These are phyloP conservation scores for Lophiostoma macrostomum DNA, from an alignment of 495 filamentous ascomycete species.

Conservation along the genomic window DNA sequence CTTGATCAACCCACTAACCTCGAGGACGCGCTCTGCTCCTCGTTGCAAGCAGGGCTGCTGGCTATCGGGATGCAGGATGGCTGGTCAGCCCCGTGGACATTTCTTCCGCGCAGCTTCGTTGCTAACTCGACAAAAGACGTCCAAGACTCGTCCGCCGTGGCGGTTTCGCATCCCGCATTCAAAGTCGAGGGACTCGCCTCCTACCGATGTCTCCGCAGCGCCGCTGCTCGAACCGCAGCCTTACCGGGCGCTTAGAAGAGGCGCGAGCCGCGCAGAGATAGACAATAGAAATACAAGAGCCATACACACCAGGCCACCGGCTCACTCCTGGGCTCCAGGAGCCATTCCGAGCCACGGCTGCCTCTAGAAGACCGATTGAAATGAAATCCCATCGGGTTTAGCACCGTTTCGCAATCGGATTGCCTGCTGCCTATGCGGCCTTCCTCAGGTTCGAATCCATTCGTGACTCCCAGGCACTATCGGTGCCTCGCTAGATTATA, in stretches of 20 bases:
- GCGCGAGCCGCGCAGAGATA: conserved; percentile 6
- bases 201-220: conserved; percentile 6
- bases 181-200: neutral
- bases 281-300: conserved; percentile 20
- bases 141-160: neutral
- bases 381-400: neutral
- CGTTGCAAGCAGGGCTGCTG: neutral
- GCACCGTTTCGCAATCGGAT: too few relatives aligned
- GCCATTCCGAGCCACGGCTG: neutral
- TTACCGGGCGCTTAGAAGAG: conserved; percentile 23
- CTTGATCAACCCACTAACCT: conserved; percentile 6
- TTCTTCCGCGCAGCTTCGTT: neutral
- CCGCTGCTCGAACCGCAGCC: conserved; percentile 8
- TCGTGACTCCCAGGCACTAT: too few relatives aligned
- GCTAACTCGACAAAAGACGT: conserved; percentile 6
- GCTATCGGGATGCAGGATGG: neutral
- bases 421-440: too few relatives aligned
- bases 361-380: neutral
- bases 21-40: neutral
- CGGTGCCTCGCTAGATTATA: too few relatives aligned
- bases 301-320: conserved; percentile 2
- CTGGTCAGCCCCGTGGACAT: conserved; percentile 1
- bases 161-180: conserved; percentile 6
- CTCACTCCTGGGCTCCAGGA: neutral
- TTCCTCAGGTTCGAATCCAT: too few relatives aligned